Percentiles rank a stretch among this genome's conserved stretches.
Conservation (phyloP, 352 stramenopile species). For the Globisporangium barbulae region DNA sequence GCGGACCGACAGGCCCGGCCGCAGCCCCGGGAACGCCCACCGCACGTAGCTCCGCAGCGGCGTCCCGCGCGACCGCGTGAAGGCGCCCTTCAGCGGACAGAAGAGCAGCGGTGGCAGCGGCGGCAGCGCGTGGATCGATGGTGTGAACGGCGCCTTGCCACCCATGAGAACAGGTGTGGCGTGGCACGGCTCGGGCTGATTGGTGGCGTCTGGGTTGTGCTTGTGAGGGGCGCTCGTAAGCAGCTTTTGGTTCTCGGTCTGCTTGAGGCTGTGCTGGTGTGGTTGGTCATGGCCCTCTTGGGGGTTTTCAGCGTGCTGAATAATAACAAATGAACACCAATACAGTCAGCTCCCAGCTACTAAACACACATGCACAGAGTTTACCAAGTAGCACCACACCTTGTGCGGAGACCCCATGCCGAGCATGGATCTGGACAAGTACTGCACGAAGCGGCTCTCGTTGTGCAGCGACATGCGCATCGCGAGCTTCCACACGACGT, state of each 20-base stretch:
- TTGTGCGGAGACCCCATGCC: slow-evolving; percentile 43
- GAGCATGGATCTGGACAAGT: slow-evolving; percentile 68
- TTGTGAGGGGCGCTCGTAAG: slow-evolving; percentile 19
- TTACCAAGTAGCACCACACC: slow-evolving; percentile 19
- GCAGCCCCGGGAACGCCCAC: slow-evolving; percentile 44
- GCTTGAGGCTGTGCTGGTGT: slow-evolving; percentile 27
- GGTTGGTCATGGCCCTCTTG: slow-evolving; percentile 8
- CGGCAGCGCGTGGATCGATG: slow-evolving; percentile 30
- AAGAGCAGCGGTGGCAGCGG: slow-evolving; percentile 57
- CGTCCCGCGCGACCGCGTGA: slow-evolving; percentile 34
- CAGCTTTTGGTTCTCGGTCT: slow-evolving; percentile 26
- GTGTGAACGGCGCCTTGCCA: slow-evolving; percentile 19
- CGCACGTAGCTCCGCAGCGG: slow-evolving; percentile 51
- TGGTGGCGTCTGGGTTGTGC: not conserved
- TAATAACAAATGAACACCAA: slow-evolving; percentile 4
- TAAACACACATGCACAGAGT: slow-evolving; percentile 1
- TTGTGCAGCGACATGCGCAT: slow-evolving; percentile 66
- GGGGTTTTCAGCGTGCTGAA: slow-evolving; percentile 19
- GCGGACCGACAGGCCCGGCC: slow-evolving; percentile 66
- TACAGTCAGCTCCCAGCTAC: not conserved
- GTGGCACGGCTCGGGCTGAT: not conserved
- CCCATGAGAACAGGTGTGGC: slow-evolving; percentile 12
- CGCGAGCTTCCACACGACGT: slow-evolving; percentile 64
- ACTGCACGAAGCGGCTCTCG: slow-evolving; percentile 58
- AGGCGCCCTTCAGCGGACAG: slow-evolving; percentile 36